These are phyloP conservation scores for Polyporus tsugae DNA, from an alignment of 1,284 basidiomycete species.

Conservation along the genomic window DNA sequence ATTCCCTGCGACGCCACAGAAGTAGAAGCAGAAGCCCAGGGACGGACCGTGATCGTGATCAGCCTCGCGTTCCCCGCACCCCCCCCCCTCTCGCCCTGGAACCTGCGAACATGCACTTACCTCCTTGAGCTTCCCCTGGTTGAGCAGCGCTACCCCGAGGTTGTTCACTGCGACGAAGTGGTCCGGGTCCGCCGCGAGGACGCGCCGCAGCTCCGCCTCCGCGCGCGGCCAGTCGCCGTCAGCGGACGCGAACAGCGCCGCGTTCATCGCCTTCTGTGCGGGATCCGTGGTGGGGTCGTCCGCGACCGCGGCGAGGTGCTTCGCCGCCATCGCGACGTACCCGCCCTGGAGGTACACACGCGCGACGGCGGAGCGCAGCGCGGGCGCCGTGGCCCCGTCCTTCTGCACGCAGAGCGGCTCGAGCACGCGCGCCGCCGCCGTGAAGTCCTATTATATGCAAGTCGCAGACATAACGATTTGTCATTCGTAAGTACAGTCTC, in stretches of 20 bases:
- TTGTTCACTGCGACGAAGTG: conserved; percentile 81
- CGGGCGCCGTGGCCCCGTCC: conserved; percentile 50
- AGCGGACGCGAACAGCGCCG: conserved; percentile 67
- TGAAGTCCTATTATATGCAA: conserved; percentile 65
- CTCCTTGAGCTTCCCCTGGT: conserved; percentile 75
- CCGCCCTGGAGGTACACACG: conserved; percentile 81
- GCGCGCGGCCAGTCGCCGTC: conserved; percentile 74
- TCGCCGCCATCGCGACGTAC: conserved; percentile 60
- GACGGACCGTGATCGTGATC: too few relatives aligned
- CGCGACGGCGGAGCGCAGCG: conserved; percentile 70
- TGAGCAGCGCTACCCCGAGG: conserved; percentile 72
- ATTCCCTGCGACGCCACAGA: conserved; percentile 59
- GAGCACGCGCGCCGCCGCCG: conserved; percentile 69
- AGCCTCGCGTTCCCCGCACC: background rate
- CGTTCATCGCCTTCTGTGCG: conserved; percentile 63
- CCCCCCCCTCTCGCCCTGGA: background rate
- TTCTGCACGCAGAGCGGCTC: conserved; percentile 64
- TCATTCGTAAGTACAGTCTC: too few relatives aligned
- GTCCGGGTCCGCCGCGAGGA: conserved; percentile 60
- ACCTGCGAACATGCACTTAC: conserved; percentile 44
- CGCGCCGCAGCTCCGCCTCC: conserved; percentile 49
- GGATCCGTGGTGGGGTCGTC: conserved; percentile 53
- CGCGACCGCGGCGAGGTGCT: conserved; percentile 61
- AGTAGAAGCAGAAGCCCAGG: background rate
- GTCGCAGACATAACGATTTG: too few relatives aligned